These are phyloP conservation scores for Neopestalotiopsis clavispora DNA, from an alignment of 2,329 filamentous ascomycete species.

Conservation along the genomic window DNA sequence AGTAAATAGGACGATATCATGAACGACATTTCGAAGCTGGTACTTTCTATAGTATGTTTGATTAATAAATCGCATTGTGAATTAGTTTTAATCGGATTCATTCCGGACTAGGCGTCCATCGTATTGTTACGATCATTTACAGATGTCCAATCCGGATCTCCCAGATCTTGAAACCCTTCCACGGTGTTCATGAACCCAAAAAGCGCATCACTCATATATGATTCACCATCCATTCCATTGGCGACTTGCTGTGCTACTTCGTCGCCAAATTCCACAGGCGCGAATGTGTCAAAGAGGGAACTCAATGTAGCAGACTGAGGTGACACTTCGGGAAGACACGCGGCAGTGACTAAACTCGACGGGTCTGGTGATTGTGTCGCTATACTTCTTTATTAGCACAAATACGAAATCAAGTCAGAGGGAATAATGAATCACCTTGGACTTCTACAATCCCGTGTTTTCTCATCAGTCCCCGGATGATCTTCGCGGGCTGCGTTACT, in stretches of 20 bases:
- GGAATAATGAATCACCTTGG: not conserved
- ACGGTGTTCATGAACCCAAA: conserved; percentile 10
- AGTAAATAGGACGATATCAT: not conserved
- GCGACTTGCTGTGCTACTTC: not conserved
- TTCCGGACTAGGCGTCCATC: not conserved
- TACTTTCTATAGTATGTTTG: not conserved
- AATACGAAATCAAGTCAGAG: not conserved
- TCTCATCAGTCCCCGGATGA: conserved; percentile 2
- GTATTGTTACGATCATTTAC: not conserved
- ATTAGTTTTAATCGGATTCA: not conserved
- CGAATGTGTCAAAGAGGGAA: conserved; percentile 11
- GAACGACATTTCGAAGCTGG: not conserved
- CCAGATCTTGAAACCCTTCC: not conserved
- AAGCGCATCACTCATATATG: not conserved
- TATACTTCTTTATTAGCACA: not conserved
- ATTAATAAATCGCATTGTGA: not conserved
- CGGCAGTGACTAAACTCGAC: no score
- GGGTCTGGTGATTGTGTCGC: not conserved
- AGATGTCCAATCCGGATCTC: not conserved
- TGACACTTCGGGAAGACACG: conserved; percentile 7
- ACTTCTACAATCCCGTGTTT: conserved; percentile 5
- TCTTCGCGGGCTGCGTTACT: conserved; percentile 5
- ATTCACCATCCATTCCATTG: not conserved
- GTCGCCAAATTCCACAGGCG: not conserved
- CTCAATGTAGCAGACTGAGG: not conserved